Conservation (phyloP, 2,329 filamentous ascomycete species). For the Coniochaeta sp. region DNA sequence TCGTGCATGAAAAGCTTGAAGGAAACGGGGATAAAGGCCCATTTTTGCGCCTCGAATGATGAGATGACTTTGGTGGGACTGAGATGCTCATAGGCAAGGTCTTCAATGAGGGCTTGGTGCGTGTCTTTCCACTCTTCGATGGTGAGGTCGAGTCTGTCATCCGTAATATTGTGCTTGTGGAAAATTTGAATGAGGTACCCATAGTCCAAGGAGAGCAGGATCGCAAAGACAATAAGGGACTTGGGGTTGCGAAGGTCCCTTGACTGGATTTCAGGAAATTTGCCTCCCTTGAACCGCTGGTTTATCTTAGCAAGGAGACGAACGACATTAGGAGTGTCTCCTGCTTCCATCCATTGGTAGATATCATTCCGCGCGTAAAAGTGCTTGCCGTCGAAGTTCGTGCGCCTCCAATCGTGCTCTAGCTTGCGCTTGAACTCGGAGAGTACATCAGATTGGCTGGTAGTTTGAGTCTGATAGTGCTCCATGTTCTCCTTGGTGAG, state of each 20-base stretch:
- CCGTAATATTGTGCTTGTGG: not conserved
- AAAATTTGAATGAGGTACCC: slow-evolving; percentile 4
- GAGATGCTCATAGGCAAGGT: not conserved
- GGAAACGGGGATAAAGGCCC: slow-evolving; percentile 5
- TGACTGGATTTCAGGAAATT: not conserved
- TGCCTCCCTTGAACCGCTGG: not conserved
- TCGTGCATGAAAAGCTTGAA: slow-evolving; percentile 1
- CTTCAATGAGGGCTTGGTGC: not conserved
- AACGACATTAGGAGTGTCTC: not conserved
- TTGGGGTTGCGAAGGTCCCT: not conserved
- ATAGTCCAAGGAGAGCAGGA: slow-evolving; percentile 4
- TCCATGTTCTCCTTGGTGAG: not conserved
- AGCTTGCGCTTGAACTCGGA: slow-evolving; percentile 2
- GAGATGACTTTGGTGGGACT: not conserved
- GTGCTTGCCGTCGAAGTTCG: not conserved
- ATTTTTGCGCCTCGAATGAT: slow-evolving; percentile 2
- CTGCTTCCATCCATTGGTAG: slow-evolving; percentile 4
- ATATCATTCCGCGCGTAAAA: slow-evolving; percentile 5
- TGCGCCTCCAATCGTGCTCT: not conserved
- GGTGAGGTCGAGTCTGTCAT: not conserved
- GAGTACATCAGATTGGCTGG: not conserved
- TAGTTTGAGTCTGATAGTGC: not conserved
- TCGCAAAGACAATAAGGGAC: slow-evolving; percentile 5
- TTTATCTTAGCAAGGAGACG: not conserved
- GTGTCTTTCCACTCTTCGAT: not conserved